Evolutionary conservation across 441 rosid species (phyloP).

Genomic region (Gossypium gossypioides): DNA sequence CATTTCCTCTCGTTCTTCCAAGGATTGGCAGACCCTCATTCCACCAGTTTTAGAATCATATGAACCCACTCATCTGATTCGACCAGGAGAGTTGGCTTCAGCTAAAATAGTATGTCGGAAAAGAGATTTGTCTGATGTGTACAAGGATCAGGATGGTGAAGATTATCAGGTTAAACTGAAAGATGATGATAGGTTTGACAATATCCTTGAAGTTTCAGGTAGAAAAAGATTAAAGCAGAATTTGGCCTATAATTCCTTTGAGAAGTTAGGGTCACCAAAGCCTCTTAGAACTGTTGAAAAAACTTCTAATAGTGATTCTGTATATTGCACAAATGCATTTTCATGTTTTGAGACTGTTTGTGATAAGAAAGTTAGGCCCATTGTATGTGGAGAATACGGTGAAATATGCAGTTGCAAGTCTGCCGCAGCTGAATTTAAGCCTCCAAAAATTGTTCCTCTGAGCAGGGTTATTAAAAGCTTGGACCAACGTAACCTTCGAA

Average conservation of each 20-base stretch:
- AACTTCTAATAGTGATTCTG: not conserved
- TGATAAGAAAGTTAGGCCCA: slow-evolving; percentile 27
- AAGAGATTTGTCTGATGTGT: slow-evolving; percentile 22
- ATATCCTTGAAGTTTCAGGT: slow-evolving; percentile 13
- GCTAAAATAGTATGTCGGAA: slow-evolving; percentile 23
- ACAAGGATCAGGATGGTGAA: slow-evolving; percentile 11
- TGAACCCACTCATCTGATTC: slow-evolving; percentile 2
- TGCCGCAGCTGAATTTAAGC: slow-evolving; percentile 17
- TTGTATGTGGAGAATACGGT: slow-evolving; percentile 39
- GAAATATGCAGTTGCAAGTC: slow-evolving; percentile 26
- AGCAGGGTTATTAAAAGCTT: slow-evolving; percentile 31
- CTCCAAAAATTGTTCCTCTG: slow-evolving; percentile 38
- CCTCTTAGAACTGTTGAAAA: slow-evolving; percentile 10
- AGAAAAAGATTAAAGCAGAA: slow-evolving; percentile 22
- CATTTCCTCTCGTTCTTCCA: slow-evolving; percentile 15
- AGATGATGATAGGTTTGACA: slow-evolving; percentile 4
- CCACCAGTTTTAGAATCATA: slow-evolving; percentile 16
- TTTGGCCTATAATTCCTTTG: slow-evolving; percentile 7
- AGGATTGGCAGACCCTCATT: slow-evolving; percentile 16
- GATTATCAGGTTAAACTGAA: slow-evolving; percentile 3
- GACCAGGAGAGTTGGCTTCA: slow-evolving; percentile 13
- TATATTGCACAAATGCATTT: slow-evolving; percentile 14
- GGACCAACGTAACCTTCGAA: slow-evolving; percentile 18
- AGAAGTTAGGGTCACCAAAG: slow-evolving; percentile 14
- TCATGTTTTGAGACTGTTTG: slow-evolving; percentile 17